Percentiles rank a stretch among this genome's conserved stretches.
These are phyloP conservation scores for Lachancea dasiensis DNA, from an alignment of 805 yeast genomes.

Conservation along the genomic window DNA sequence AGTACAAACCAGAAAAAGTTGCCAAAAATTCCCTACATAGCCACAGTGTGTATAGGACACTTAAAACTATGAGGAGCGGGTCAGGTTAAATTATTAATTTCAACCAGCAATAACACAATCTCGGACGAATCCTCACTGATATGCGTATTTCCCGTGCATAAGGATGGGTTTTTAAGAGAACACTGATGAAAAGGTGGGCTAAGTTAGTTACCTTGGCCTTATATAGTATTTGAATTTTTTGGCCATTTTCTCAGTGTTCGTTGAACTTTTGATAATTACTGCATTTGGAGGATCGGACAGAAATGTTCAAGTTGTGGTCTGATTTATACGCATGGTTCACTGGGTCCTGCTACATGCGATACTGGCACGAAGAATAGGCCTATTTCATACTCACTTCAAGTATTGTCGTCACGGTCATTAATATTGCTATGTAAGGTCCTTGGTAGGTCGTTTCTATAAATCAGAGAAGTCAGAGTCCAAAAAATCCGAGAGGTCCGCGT, in stretches of 20 bases:
- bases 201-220: no score
- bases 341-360: no score
- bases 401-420: not conserved
- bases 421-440: not conserved
- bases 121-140: conserved; percentile 99
- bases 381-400: no score
- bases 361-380: no score
- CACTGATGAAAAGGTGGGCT: not conserved
- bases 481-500: conserved; percentile 10
- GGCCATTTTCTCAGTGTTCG: no score
- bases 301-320: not conserved
- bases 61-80: conserved; percentile 52
- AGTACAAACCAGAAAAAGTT: conserved; percentile 9
- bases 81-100: conserved; percentile 86
- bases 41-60: conserved; percentile 36
- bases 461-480: conserved; percentile 11
- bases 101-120: conserved; percentile 99
- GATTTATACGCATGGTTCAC: no score
- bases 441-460: not conserved
- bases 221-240: no score
- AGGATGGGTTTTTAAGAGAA: conserved; percentile 53
- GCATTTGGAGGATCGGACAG: no score
- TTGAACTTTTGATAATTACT: no score
- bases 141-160: conserved; percentile 99
- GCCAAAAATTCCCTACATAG: conserved; percentile 76